Evolutionary conservation across 331 rosid genomes (phyloP).

Genomic region (Acacia pycnantha): DNA sequence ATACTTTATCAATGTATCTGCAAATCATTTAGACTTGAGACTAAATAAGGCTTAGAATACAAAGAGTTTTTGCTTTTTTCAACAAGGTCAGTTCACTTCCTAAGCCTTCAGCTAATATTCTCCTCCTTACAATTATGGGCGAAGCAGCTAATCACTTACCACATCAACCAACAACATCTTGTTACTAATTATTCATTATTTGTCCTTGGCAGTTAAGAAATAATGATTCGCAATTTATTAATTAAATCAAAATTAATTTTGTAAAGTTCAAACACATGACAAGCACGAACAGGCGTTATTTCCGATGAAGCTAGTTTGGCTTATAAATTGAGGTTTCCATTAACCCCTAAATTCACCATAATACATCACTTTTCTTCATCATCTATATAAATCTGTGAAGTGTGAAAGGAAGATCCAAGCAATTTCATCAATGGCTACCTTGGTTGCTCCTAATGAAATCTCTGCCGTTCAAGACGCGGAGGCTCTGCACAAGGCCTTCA

Average conservation of each 20-base stretch:
- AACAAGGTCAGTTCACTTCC: too few species aligned
- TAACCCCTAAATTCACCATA: neutral
- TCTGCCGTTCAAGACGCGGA: slow-evolving; percentile 56
- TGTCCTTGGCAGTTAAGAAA: neutral
- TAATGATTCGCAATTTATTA: too few species aligned
- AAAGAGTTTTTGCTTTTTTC: too few species aligned
- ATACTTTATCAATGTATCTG: too few species aligned
- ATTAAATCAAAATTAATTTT: neutral
- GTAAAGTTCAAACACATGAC: neutral
- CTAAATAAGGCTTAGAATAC: too few species aligned
- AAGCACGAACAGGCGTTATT: slow-evolving; percentile 41
- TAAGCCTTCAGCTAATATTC: too few species aligned
- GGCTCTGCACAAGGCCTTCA: slow-evolving; percentile 49
- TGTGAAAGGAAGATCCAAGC: neutral
- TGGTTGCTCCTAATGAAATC: slow-evolving; percentile 28
- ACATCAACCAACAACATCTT: too few species aligned
- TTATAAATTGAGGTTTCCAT: slow-evolving; percentile 26
- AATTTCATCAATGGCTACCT: slow-evolving; percentile 46
- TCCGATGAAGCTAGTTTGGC: slow-evolving; percentile 18
- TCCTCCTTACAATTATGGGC: too few species aligned
- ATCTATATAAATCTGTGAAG: neutral
- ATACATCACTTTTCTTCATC: neutral
- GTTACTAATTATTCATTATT: neutral
- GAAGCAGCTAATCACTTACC: too few species aligned
- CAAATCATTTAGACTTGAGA: too few species aligned